Evolutionary conservation across 192 early-diverging fungal species (phyloP), one percentile per base, ranked within the genome.

Genomic region (Mortierella claussenii): DNA sequence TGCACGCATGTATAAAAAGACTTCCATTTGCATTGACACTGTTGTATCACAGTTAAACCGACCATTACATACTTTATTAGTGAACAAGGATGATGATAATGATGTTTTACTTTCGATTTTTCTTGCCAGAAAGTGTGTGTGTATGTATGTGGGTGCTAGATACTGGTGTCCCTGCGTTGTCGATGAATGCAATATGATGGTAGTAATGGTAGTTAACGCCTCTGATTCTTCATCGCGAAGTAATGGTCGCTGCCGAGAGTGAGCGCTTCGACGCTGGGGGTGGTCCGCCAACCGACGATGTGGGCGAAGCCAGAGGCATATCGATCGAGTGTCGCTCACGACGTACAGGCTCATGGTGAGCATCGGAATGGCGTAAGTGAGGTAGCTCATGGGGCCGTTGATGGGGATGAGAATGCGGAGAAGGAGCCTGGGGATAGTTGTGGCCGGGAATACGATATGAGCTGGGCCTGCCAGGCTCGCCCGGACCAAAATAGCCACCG

Each of bases 301-400:
- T 28, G 17, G 60, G 36, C 26, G 60, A 50, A 18, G 37, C 36
- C 15, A 62, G n/a, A 11, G 60, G 36, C 60, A 62, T 62, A 36
- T 62, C 60, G 12, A 62, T 20, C 7, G 60, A 62, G n/a, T 62
- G 60, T 42, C 60, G 34, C 1, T 62, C 60, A 21, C 47, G 60
- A 17, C 60, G 47, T 24, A 21, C 12, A 42, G 21, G 15, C 1
- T 62, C 60, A 2, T 51, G 36, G 0, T 37, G 43, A 0, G 20
- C 48, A 42, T 60, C 58, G 4, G 45, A 2, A n/a, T 48, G 58
- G 31, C 47, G 47, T 48, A 20, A 20, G 7, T 27, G 57, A 23
- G 31, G 45, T n/a, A 30, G 31, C 18, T 62, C 60, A 9, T 50
- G 60, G 11, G 12, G 34, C 9, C 60, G 43, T 17, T 46, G 54